Evolutionary conservation across 2,329 filamentous ascomycete species (phyloP).

Genomic region (Ophiosphaerella korrae): DNA sequence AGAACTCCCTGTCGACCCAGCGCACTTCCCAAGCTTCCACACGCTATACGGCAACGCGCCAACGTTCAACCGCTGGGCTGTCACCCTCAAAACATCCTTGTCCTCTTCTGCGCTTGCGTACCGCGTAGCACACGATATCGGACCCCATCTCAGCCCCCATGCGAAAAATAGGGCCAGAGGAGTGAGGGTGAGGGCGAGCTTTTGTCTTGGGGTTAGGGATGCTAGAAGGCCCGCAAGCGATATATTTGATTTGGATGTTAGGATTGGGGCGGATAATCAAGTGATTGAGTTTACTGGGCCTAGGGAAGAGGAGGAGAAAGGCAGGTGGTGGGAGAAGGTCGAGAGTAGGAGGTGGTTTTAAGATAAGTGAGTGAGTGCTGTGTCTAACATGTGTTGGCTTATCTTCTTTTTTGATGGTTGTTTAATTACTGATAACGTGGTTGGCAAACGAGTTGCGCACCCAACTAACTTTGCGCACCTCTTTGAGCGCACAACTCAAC

Average conservation of each 20-base stretch:
- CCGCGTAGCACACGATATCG: constrained; percentile 48
- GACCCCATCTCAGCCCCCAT: constrained; percentile 46
- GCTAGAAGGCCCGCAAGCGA: constrained; percentile 37
- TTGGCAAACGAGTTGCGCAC: no score
- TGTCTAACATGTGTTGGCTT: no score
- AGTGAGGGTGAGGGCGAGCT: constrained; percentile 52
- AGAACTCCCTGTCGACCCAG: constrained; percentile 32
- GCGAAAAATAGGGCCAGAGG: constrained; percentile 50
- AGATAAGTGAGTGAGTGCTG: background rate
- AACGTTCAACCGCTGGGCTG: constrained; percentile 49
- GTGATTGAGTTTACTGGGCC: constrained; percentile 51
- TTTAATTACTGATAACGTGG: no score
- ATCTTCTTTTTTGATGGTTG: no score
- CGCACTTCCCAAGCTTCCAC: constrained; percentile 29
- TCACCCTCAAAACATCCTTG: constrained; percentile 48
- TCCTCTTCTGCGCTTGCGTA: constrained; percentile 49
- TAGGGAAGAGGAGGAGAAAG: constrained; percentile 51
- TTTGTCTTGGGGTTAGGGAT: constrained; percentile 47
- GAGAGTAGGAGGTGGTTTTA: constrained; percentile 53
- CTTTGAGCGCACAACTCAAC: no score
- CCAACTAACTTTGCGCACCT: no score
- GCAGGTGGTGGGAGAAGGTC: constrained; percentile 50
- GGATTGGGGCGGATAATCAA: constrained; percentile 47
- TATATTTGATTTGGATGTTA: constrained; percentile 54
- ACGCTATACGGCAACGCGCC: constrained; percentile 22